A percentile compares a stretch with the other conserved stretches of the same genome.
These are phyloP conservation scores for Aquilaria sinensis DNA, from an alignment of 345 rosid genomes.

Conservation along the genomic window DNA sequence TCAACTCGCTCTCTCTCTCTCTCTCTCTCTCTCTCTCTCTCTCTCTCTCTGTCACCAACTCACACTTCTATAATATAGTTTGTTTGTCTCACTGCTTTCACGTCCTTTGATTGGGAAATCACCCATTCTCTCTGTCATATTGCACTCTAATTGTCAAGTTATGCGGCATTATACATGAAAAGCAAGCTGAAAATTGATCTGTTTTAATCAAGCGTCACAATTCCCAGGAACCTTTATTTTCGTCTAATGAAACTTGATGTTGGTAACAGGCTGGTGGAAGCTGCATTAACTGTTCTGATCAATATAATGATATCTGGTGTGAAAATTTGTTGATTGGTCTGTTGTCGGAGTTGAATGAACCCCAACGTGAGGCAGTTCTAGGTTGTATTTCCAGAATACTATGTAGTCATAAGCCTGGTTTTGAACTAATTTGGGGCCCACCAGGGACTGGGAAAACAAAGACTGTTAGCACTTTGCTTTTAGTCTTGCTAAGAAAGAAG, in stretches of 20 bases:
- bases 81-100: too few species aligned
- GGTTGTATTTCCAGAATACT: conserved; percentile 18
- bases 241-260: neutral
- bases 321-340: conserved; percentile 3
- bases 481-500: conserved; percentile 25
- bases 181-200: too few species aligned
- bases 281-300: conserved; percentile 12
- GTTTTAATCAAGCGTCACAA: too few species aligned
- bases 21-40: too few species aligned
- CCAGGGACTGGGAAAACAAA: conserved; percentile 60
- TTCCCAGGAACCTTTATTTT: neutral
- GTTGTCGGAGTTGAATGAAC: conserved; percentile 22
- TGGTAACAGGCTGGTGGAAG: conserved; percentile 24
- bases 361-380: conserved; percentile 24
- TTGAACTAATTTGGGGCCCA: conserved; percentile 50
- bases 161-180: too few species aligned
- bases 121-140: too few species aligned
- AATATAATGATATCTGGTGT: neutral
- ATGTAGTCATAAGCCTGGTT: conserved; percentile 22
- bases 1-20: too few species aligned
- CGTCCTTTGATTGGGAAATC: too few species aligned
- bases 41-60: too few species aligned
- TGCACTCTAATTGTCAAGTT: too few species aligned
- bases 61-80: too few species aligned
- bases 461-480: conserved; percentile 26